Percentiles rank a stretch among this genome's conserved stretches.
phyloP scores from a whole-genome alignment of 140 eudicot genomes.

The Anethum foeniculum region DNA sequence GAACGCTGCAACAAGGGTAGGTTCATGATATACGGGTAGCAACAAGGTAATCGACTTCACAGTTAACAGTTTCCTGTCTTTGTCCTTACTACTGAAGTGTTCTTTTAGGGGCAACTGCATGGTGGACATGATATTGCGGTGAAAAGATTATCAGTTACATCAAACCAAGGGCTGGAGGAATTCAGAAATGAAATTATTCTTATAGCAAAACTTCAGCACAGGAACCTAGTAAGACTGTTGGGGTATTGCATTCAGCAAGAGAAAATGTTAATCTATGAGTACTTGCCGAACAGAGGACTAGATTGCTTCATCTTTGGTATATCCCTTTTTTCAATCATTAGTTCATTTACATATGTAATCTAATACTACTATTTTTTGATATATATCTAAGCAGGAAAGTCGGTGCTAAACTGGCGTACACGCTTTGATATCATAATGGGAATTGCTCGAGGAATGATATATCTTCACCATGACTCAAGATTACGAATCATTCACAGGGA shows the following conservation, averaged over 20 bases:
- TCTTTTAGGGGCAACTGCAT: slow-evolving; percentile 34
- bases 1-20: too few species aligned
- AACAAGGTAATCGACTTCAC: too few species aligned
- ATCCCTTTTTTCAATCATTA: background rate
- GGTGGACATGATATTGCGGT: slow-evolving; percentile 59
- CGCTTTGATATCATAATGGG: slow-evolving; percentile 30
- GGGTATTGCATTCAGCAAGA: slow-evolving; percentile 57
- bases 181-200: slow-evolving; percentile 42
- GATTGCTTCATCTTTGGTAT: slow-evolving; percentile 44
- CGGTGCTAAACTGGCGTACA: slow-evolving; percentile 25
- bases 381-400: background rate
- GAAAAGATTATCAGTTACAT: slow-evolving; percentile 44
- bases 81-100: background rate
- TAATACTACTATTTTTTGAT: background rate
- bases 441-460: slow-evolving; percentile 40
- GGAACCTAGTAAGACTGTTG: slow-evolving; percentile 52
- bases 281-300: slow-evolving; percentile 48
- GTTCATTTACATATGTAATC: too few species aligned
- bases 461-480: slow-evolving; percentile 43
- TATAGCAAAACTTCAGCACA: slow-evolving; percentile 60
- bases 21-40: too few species aligned
- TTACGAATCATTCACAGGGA: slow-evolving; percentile 42
- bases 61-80: background rate
- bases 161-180: slow-evolving; percentile 53
- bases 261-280: slow-evolving; percentile 59